These are phyloP conservation scores for Chlorella sp. DNA, from an alignment of 139 green algal genomes.

Conservation along the genomic window DNA sequence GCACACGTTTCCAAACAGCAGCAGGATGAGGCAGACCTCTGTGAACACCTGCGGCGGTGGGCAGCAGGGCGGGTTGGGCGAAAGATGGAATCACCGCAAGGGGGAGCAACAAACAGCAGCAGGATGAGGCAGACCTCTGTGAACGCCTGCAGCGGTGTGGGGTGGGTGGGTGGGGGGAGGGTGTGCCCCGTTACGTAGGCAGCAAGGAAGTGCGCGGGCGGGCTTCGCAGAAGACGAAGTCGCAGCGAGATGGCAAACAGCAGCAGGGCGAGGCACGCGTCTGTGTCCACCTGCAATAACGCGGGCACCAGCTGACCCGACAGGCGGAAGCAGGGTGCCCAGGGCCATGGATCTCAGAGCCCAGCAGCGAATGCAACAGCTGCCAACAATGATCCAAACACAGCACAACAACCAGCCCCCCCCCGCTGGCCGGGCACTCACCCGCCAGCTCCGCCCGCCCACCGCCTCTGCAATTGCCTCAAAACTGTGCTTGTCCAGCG, in stretches of 20 bases:
- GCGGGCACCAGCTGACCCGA: too few relatives aligned
- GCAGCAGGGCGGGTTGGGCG: not conserved
- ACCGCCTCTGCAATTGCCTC: constrained; percentile 70
- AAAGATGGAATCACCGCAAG: not conserved
- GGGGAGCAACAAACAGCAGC: not conserved
- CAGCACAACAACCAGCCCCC: too few relatives aligned
- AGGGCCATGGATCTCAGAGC: too few relatives aligned
- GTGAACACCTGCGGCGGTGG: constrained; percentile 60
- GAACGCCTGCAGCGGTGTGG: not conserved
- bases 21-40: constrained; percentile 70
- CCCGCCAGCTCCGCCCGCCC: constrained; percentile 59
- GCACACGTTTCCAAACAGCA: constrained; percentile 82
- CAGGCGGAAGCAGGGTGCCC: too few relatives aligned
- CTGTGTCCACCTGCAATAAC: constrained; percentile 72
- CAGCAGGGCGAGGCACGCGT: constrained; percentile 73
- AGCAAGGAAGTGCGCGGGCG: too few relatives aligned
- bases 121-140: not conserved
- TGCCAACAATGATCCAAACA: too few relatives aligned
- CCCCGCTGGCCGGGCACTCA: too few relatives aligned
- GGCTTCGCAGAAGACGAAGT: too few relatives aligned
- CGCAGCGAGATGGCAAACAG: too few relatives aligned
- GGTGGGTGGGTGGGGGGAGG: too few relatives aligned
- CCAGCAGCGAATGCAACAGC: too few relatives aligned
- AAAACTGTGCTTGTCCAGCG: constrained; percentile 60
- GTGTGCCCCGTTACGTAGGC: too few relatives aligned